Percentiles rank a stretch among this genome's conserved stretches.
Evolutionary conservation across 176 grass and related monocot genomes (phyloP).

Genomic region (Hordeum vulgare): DNA sequence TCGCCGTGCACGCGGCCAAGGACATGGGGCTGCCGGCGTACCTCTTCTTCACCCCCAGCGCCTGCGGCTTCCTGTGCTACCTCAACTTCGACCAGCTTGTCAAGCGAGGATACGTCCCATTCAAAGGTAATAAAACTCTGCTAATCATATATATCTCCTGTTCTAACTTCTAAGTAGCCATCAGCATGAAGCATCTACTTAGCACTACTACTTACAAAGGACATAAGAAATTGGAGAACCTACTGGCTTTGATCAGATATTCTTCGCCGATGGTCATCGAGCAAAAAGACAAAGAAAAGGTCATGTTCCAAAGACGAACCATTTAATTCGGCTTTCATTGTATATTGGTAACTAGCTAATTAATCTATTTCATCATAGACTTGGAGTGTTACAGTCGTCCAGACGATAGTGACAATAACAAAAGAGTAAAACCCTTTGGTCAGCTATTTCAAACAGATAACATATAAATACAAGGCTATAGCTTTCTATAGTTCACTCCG

Average conservation of each 20-base stretch:
- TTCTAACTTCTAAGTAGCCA: not conserved
- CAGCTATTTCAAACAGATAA: not conserved
- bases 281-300: not conserved
- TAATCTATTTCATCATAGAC: not conserved
- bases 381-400: not conserved
- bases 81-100: constrained; percentile 50
- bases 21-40: constrained; percentile 40
- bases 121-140: constrained; percentile 25
- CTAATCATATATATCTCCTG: not conserved
- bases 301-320: not conserved
- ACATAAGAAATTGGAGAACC: not conserved
- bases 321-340: not conserved
- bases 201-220: not conserved
- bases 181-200: not conserved
- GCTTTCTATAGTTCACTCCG: not conserved
- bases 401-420: not conserved
- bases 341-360: not conserved
- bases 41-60: constrained; percentile 56
- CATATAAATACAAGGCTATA: not conserved
- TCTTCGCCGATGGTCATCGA: not conserved
- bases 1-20: constrained; percentile 41
- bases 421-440: not conserved
- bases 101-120: constrained; percentile 40
- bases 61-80: constrained; percentile 43
- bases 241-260: not conserved